Conservation (phyloP, 129 eudicot species). For the Lonicera japonica region DNA sequence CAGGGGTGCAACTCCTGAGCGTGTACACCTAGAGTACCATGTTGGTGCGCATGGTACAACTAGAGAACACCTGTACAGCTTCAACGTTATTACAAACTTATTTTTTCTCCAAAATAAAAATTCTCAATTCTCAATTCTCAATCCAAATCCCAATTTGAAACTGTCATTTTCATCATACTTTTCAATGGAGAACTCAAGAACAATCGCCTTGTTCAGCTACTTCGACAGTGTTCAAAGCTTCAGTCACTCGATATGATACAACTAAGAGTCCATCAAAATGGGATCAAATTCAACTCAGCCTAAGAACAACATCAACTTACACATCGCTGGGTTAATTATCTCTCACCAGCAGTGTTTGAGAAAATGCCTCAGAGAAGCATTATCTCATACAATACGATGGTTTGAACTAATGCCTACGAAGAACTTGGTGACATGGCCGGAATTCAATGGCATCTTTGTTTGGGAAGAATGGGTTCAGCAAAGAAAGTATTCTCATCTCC, state of each 20-base stretch:
- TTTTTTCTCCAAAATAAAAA: slow-evolving; percentile 1
- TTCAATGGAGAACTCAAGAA: slow-evolving; percentile 15
- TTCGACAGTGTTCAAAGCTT: slow-evolving; percentile 31
- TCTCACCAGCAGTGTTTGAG: slow-evolving; percentile 59
- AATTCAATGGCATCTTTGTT: slow-evolving; percentile 60
- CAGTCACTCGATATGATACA: slow-evolving; percentile 32
- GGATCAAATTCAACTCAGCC: slow-evolving; percentile 43
- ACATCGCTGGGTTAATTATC: slow-evolving; percentile 19
- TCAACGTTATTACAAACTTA: not conserved
- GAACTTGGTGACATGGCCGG: slow-evolving; percentile 64
- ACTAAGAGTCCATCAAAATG: slow-evolving; percentile 36
- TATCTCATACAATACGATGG: slow-evolving; percentile 62
- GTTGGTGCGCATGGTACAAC: too few relatives aligned
- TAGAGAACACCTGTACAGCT: not conserved
- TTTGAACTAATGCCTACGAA: slow-evolving; percentile 51
- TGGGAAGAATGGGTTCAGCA: slow-evolving; percentile 39
- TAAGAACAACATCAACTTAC: slow-evolving; percentile 47
- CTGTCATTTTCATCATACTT: slow-evolving; percentile 8
- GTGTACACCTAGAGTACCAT: too few relatives aligned
- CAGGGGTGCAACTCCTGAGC: too few relatives aligned
- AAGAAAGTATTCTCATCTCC: slow-evolving; percentile 41
- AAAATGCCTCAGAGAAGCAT: slow-evolving; percentile 52
- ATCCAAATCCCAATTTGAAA: slow-evolving; percentile 1
- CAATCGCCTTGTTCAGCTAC: slow-evolving; percentile 18
- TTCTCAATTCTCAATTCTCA: too few relatives aligned